A percentile compares a stretch with the other conserved stretches of the same genome.
phyloP scores from a whole-genome alignment of 2,329 filamentous ascomycete genomes.

The Neonectria neomacrospora region DNA sequence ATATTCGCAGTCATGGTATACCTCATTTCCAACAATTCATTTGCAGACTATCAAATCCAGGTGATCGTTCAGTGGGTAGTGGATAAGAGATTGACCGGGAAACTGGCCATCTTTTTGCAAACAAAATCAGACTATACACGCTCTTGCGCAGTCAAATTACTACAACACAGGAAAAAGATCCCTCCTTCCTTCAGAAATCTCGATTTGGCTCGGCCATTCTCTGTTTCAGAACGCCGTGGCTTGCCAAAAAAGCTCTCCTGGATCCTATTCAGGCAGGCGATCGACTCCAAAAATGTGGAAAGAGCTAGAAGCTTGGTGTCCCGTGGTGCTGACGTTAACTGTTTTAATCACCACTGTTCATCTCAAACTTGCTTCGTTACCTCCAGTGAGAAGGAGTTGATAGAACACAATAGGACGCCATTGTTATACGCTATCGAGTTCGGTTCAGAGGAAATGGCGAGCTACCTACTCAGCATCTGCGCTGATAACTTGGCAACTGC shows the following conservation, averaged over 20 bases:
- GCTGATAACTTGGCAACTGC: background rate
- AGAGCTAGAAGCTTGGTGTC: background rate
- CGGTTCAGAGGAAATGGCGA: background rate
- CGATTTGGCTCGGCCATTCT: background rate
- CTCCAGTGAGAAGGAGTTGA: too few species aligned
- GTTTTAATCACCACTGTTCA: too few species aligned
- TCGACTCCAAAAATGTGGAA: background rate
- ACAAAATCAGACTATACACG: background rate
- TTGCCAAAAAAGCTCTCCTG: background rate
- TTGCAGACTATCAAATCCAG: background rate
- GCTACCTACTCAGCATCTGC: background rate
- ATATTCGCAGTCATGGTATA: background rate
- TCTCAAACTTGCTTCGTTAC: too few species aligned
- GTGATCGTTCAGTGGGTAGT: background rate
- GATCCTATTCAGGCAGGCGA: background rate
- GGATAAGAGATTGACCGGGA: background rate
- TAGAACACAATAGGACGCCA: background rate
- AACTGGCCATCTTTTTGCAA: background rate
- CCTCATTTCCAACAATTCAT: background rate
- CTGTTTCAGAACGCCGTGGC: background rate
- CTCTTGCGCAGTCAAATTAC: background rate
- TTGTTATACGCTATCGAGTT: background rate
- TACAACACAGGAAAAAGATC: background rate
- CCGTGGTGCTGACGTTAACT: background rate
- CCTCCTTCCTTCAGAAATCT: background rate